Percentiles rank a stretch among this genome's conserved stretches.
These are phyloP conservation scores for Apiotrichum gamsii DNA, from an alignment of 1,284 basidiomycete genomes.

Conservation along the genomic window DNA sequence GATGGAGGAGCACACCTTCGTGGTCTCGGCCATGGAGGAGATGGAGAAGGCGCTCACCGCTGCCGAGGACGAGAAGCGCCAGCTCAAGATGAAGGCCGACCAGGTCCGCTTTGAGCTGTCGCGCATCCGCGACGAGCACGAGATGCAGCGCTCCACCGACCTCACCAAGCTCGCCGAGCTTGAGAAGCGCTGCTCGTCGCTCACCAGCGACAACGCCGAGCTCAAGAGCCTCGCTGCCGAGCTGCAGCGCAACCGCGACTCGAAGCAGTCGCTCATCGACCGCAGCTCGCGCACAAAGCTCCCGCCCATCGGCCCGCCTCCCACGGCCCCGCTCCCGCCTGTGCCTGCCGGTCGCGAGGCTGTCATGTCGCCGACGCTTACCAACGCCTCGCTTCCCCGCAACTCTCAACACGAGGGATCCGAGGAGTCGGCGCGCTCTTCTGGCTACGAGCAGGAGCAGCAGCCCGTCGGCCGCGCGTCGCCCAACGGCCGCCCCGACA, in stretches of 20 bases:
- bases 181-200: constrained; percentile 13
- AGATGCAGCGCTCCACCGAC: constrained; percentile 28
- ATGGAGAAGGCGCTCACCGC: constrained; percentile 33
- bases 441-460: constrained; percentile 8
- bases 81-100: constrained; percentile 43
- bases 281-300: constrained; percentile 18
- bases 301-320: constrained; percentile 42
- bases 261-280: constrained; percentile 12
- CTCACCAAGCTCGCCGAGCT: constrained; percentile 31
- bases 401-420: constrained; percentile 14
- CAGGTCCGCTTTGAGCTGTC: constrained; percentile 41
- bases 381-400: constrained; percentile 10
- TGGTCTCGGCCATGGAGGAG: constrained; percentile 33
- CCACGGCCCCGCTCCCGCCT: constrained; percentile 38
- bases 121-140: constrained; percentile 35
- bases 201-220: constrained; percentile 12
- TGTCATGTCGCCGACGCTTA: constrained; percentile 15
- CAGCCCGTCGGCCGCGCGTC: neutral
- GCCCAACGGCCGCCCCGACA: constrained; percentile 8
- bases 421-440: constrained; percentile 12
- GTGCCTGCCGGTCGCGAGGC: constrained; percentile 26
- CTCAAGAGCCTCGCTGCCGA: constrained; percentile 22
- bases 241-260: constrained; percentile 28
- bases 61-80: constrained; percentile 38
- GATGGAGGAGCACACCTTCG: constrained; percentile 22